Conservation (phyloP, 805 yeast genomes). For the Pichia gijzeniarum region DNA sequence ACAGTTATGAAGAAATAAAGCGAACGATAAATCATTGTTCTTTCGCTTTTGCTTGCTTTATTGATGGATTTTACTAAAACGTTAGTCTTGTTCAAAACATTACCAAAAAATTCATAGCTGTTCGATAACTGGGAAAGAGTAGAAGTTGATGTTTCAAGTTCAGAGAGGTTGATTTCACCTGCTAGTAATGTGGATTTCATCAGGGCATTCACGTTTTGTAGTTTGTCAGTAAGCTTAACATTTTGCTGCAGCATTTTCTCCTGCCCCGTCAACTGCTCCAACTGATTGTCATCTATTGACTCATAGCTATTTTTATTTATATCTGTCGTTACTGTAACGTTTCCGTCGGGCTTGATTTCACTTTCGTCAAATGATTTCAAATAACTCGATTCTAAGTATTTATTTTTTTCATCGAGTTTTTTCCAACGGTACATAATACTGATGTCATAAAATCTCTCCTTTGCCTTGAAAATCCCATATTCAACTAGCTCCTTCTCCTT, state of each 20-base stretch:
- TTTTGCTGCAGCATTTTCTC: slow-evolving; percentile 42
- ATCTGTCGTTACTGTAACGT: not conserved
- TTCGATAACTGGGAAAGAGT: slow-evolving; percentile 36
- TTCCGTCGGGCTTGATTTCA: not conserved
- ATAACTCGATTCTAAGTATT: slow-evolving; percentile 14
- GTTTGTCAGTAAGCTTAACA: slow-evolving; percentile 38
- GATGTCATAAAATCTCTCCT: slow-evolving; percentile 23
- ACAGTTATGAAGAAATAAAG: slow-evolving; percentile 40
- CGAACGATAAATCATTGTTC: slow-evolving; percentile 42
- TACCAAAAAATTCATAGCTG: slow-evolving; percentile 36
- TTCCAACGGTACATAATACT: slow-evolving; percentile 24
- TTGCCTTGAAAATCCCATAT: slow-evolving; percentile 15
- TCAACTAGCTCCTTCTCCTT: slow-evolving; percentile 5
- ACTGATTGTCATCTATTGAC: slow-evolving; percentile 23
- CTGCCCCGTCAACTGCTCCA: slow-evolving; percentile 28
- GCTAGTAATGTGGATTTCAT: slow-evolving; percentile 45
- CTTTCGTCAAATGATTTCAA: slow-evolving; percentile 8
- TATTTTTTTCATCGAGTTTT: slow-evolving; percentile 21
- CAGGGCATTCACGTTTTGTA: slow-evolving; percentile 43
- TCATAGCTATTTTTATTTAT: not conserved
- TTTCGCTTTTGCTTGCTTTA: slow-evolving; percentile 44
- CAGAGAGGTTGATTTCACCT: slow-evolving; percentile 43
- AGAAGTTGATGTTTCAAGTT: slow-evolving; percentile 40
- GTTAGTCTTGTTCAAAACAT: slow-evolving; percentile 36
- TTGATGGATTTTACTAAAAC: slow-evolving; percentile 45